These are phyloP conservation scores for Hippophae gyantsensis DNA, from an alignment of 306 rosid species.

Conservation along the genomic window DNA sequence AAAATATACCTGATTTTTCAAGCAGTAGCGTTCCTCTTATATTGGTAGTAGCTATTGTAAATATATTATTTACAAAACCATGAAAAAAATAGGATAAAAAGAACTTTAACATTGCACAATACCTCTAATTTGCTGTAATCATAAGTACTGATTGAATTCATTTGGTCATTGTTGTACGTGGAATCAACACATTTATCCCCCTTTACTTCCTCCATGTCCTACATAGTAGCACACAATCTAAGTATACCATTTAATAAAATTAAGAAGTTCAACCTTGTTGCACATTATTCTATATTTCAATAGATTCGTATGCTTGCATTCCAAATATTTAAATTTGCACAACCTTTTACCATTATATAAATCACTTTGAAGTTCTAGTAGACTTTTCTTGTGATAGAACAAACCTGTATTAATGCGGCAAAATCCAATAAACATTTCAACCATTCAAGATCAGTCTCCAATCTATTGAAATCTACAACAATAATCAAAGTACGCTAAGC, in stretches of 20 bases:
- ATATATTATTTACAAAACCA: background rate
- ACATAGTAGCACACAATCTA: constrained; percentile 4
- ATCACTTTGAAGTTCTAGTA: constrained; percentile 3
- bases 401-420: constrained; percentile 47
- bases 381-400: constrained; percentile 16
- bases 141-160: constrained; percentile 15
- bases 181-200: constrained; percentile 24
- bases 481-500: constrained; percentile 1
- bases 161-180: constrained; percentile 22
- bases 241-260: background rate
- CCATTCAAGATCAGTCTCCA: constrained; percentile 47
- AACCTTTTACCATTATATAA: background rate
- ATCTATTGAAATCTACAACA: constrained; percentile 39
- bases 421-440: constrained; percentile 40
- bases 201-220: constrained; percentile 38
- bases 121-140: constrained; percentile 47
- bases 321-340: background rate
- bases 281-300: background rate
- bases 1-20: no score
- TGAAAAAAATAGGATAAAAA: constrained; percentile 14
- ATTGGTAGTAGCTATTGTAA: background rate
- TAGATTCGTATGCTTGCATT: background rate
- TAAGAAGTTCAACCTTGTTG: no score
- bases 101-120: constrained; percentile 12
- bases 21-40: no score